Percentiles rank a stretch among this genome's conserved stretches.
Conservation (phyloP, 202 grass and related monocot genomes). For the Bolboschoenoplectus hybrid region DNA sequence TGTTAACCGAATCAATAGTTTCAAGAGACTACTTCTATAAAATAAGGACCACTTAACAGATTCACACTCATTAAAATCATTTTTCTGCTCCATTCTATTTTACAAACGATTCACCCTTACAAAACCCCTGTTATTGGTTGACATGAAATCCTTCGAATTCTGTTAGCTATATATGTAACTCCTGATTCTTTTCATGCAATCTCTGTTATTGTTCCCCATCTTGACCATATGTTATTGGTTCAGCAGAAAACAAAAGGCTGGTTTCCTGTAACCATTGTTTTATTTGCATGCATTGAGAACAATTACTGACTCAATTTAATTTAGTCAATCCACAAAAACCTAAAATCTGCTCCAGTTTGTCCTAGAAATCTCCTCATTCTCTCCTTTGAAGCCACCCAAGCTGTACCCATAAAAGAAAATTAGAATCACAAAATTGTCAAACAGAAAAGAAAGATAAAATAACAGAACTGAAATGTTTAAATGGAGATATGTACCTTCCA, state of each 20-base stretch:
- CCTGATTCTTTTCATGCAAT: no score
- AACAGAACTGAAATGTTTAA: neutral
- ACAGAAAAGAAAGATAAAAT: constrained; percentile 13
- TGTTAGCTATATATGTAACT: no score
- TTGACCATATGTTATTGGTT: neutral
- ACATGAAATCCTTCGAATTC: no score
- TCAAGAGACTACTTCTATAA: no score
- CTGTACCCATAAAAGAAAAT: constrained; percentile 47
- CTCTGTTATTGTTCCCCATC: neutral
- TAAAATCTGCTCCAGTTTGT: neutral
- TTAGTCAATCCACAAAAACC: neutral
- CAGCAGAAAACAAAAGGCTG: constrained; percentile 7
- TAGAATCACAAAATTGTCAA: constrained; percentile 32
- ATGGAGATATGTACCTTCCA: constrained; percentile 73
- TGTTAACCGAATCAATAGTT: no score
- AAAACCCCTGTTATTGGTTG: neutral
- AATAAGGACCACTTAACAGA: neutral
- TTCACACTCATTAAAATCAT: neutral
- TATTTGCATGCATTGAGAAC: constrained; percentile 27
- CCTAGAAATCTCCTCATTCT: constrained; percentile 40
- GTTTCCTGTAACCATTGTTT: neutral
- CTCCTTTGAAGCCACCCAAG: constrained; percentile 85
- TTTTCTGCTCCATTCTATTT: neutral
- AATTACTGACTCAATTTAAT: constrained; percentile 7
- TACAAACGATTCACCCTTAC: neutral